Evolutionary conservation across 129 eudicot species (phyloP).

Genomic region (Helichrysum umbraculigerum): DNA sequence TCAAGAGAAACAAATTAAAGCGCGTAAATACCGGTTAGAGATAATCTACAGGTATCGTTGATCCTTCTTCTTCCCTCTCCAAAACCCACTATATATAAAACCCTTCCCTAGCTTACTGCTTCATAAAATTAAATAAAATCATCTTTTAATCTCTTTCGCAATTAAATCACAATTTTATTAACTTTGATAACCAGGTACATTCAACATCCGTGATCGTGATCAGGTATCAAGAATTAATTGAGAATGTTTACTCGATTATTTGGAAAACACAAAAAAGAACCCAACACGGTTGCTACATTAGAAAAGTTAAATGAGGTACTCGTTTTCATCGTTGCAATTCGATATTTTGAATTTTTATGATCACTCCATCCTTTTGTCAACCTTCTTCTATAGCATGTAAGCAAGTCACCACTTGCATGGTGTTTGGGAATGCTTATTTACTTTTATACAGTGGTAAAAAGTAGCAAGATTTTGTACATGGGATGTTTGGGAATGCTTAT

Average conservation of each 20-base stretch:
- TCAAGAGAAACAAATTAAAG: too few species aligned
- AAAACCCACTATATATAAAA: not conserved
- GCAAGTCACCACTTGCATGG: too few species aligned
- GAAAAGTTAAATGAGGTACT: slow-evolving; percentile 65
- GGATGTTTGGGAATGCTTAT: too few species aligned
- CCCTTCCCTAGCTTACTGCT: not conserved
- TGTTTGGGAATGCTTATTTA: too few species aligned
- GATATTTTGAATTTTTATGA: not conserved
- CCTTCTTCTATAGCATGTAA: not conserved
- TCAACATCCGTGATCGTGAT: slow-evolving; percentile 3
- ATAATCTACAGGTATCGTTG: not conserved
- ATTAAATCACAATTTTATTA: not conserved
- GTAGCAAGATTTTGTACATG: too few species aligned
- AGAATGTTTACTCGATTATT: slow-evolving; percentile 53
- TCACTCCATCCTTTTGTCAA: not conserved
- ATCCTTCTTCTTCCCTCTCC: not conserved
- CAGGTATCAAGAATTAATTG: slow-evolving; percentile 20
- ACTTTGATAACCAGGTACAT: not conserved
- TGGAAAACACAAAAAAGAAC: slow-evolving; percentile 54
- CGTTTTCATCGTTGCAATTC: not conserved
- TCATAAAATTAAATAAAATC: not conserved
- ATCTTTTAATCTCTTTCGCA: not conserved
- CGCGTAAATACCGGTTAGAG: not conserved
- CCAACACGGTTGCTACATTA: slow-evolving; percentile 45
- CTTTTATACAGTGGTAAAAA: too few species aligned